phyloP scores from a whole-genome alignment of 768 basidiomycete species.

The Agrocybe praecox region DNA sequence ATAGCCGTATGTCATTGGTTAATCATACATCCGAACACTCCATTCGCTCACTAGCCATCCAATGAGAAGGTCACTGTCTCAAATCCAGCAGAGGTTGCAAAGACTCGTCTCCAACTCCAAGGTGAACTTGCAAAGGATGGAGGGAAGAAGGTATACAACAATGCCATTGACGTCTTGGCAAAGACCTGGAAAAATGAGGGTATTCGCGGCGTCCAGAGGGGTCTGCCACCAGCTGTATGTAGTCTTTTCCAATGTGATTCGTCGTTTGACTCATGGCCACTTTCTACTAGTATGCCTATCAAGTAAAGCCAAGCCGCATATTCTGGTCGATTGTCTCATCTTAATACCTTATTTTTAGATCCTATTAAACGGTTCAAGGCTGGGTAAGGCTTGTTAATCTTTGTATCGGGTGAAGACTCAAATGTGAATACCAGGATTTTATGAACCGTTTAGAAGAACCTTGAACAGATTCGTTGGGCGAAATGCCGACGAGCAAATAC shows the following conservation, averaged over 20 bases:
- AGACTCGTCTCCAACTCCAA: conserved; percentile 95
- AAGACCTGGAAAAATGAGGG: conserved; percentile 94
- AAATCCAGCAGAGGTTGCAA: conserved; percentile 84
- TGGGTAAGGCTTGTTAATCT: conserved; percentile 52
- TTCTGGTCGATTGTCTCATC: background rate
- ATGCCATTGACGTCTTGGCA: conserved; percentile 79
- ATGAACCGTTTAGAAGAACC: conserved; percentile 82
- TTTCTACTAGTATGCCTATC: conserved; percentile 77
- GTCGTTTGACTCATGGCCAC: background rate
- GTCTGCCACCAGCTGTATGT: conserved; percentile 81
- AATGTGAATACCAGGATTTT: conserved; percentile 66
- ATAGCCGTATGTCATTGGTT: conserved; percentile 65
- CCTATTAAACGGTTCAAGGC: conserved; percentile 86
- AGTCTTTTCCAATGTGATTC: conserved; percentile 28
- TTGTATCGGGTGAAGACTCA: background rate
- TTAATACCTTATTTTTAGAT: conserved; percentile 50
- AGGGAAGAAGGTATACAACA: conserved; percentile 80
- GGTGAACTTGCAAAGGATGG: conserved; percentile 87
- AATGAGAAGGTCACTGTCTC: conserved; percentile 70
- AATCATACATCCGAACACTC: background rate
- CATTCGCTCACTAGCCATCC: background rate
- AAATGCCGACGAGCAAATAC: conserved; percentile 63
- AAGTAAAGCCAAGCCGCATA: conserved; percentile 51
- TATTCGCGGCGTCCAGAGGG: conserved; percentile 89
- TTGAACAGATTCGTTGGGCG: conserved; percentile 74